Evolutionary conservation across 192 early-diverging fungal species (phyloP), one percentile per base, ranked within the genome.

Genomic region (Coemansia javaensis): DNA sequence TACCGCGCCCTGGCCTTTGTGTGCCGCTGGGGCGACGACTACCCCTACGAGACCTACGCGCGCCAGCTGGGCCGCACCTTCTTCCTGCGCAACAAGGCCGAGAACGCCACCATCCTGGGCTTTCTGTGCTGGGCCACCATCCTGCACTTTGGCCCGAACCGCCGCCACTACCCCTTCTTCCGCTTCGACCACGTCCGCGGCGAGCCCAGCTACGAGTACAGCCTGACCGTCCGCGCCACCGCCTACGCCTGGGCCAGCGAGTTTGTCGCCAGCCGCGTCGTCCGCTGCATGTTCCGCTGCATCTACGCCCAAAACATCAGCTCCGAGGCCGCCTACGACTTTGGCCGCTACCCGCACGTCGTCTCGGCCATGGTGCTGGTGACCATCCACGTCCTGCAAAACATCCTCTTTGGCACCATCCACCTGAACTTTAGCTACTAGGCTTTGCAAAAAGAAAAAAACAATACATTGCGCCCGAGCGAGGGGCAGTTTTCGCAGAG

Each of bases 21-120:
- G 3, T 74, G 68, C 17, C 68, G 74, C 15, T 71, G 83, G 46
- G 81, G 80, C 13, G 70, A 82, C 32, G 75, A 79, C 33, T 73
- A 75, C 50, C 63, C 85, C 0, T 86, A 86, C 35, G 81, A 84
- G 1, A 69, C 80, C 34, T 86, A 88, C 47, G 75, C 75, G 44
- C 78, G 81, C 24, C 79, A 86, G 40, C 75, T 86, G 42, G 82
- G 85, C 2, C 73, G 86, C 7, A 75, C 82, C 0, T 81, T 88
- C 40, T 88, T 85, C 44, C 52, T 86, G 32, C 75, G 86, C 32
- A 88, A 86, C 58, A 63, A 83, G 27, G 86, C 86, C 11, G 86
- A 88, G 56, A 88, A 88, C 45, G 79, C 79, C 0, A 88, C 86
- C 18, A 84, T 88, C 79, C 55, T 88, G n/a, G 82, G 82, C 8